Evolutionary conservation across 2,329 filamentous ascomycete species (phyloP).

Genomic region (Fusarium mexicanum): DNA sequence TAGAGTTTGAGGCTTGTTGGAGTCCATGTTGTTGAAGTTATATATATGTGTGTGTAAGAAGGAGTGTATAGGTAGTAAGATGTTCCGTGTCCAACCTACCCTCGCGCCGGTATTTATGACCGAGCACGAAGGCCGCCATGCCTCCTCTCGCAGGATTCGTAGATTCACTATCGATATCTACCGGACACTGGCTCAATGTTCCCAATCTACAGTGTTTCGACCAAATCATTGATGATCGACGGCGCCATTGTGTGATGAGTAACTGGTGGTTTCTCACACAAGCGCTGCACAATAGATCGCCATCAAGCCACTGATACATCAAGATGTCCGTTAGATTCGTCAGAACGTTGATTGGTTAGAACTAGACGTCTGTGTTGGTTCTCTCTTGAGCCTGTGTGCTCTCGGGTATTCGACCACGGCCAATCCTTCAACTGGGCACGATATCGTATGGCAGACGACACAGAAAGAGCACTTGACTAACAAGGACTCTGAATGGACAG

Average conservation of each 20-base stretch:
- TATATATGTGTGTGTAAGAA: neutral
- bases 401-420: conserved; percentile 1
- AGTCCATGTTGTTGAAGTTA: neutral
- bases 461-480: neutral
- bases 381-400: conserved; percentile 1
- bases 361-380: neutral
- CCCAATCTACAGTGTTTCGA: neutral
- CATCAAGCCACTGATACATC: conserved; percentile 15
- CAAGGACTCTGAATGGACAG: neutral
- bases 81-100: neutral
- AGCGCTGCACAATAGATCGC: conserved; percentile 4
- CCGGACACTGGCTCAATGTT: neutral
- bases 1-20: neutral
- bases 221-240: conserved; percentile 1
- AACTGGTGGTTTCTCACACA: neutral
- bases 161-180: neutral
- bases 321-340: neutral
- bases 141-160: neutral
- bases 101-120: conserved; percentile 12
- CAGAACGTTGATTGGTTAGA: neutral
- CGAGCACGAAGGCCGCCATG: neutral
- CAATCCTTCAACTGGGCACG: neutral
- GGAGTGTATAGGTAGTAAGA: neutral
- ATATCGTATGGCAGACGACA: neutral
- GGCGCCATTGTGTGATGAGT: conserved; percentile 23